Evolutionary conservation across 2,329 filamentous ascomycete species (phyloP), one percentile per base, ranked within the genome.

Genomic region (Acephala macrosclerotiorum): DNA sequence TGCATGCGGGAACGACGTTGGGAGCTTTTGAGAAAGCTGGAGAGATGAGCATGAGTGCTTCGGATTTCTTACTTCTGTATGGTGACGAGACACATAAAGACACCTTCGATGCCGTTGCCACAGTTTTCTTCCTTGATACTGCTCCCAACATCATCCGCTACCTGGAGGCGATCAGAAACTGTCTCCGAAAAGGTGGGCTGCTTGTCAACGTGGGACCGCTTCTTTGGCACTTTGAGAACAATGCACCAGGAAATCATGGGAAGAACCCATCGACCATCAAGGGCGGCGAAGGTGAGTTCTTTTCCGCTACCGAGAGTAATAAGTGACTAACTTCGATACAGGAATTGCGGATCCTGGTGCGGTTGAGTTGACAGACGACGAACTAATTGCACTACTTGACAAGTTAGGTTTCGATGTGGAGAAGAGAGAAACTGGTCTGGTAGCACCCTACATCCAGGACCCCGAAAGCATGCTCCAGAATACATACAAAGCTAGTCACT

Each of bases 81-180:
- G 85, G 84, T 29, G 84, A 89, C 65, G 82, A 85, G 0, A 84
- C 86, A 0, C 87, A 92, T 72, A 78, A 80, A 9, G 84, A 84
- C 0, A 74, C 78, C 0, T 98, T 94, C 77, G 90, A 97, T 74
- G 94, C 91, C 0, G 93, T 98, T 1, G 89, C 92, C 0, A 93
- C 91, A 2, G 92, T 97, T 12, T 99, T 98, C 81, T 99, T 99
- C 81, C 90, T 99, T 65, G 96, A 99, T 77, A 99, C 96, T 1
- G 96, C 96, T 2, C 94, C 95, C 1, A 98, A 99, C 76, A 77
- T 97, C 36, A 91, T 98, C 61, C 87, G 91, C 1, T 99, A 99
- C 76, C 87, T 99, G 38, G 89, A 97, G 75, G 90, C 94, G 1
- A 92, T 98, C 62, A 82, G 81, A 49, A 87, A 91, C 75, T 96